Evolutionary conservation across 176 grass and related monocot genomes (phyloP), one percentile per base, ranked within the genome.

Genomic region (Thalia dealbata): DNA sequence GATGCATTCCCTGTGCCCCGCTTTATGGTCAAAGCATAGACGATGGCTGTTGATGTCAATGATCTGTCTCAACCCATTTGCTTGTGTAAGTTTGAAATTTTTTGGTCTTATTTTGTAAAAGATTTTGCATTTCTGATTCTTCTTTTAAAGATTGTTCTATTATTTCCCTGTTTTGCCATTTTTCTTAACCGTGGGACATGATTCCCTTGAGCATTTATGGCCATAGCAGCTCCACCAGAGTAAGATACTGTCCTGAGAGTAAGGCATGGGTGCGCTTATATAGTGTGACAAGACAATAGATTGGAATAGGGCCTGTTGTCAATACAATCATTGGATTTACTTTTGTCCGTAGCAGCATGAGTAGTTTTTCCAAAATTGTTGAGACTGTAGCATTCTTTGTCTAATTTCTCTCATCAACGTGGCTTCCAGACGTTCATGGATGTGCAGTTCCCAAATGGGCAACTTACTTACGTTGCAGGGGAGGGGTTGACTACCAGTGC

Each of bases 1-100:
- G 38, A 79, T 86, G 71, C 88, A 91, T 72, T 91, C 88, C 4
- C 75, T 91, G 4, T 91, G 88, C 61, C 88, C 88, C 0, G 88
- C 88, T 73, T 78, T 84, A 32, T 91, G 88, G 84, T 86, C 88
- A 27, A 73, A 73, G 67, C 84, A 84, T 50, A 78, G 82, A 77
- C 83, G 63, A 77, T 91, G 88, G 78, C 79, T 87, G 72, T 79
- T 87, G 78, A 91, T 91, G 88, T 91, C 88, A 3, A 91, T 87
- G 88, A 25, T 91, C 52, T 91, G 88, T 51, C 78, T 91, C 15
- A 86, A 91, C 30, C 88, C 88, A 0, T 69, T 84, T 22, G 78
- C 84, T 13, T 91, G 84, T 44, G 88, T 91, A 84, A 82, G 88
- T 72, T 14, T 27, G 0, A 7, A 9, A 24, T 14, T 38, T 38